These are phyloP conservation scores for Grigorovia humatica DNA, from an alignment of 805 yeast genomes.

Conservation along the genomic window DNA sequence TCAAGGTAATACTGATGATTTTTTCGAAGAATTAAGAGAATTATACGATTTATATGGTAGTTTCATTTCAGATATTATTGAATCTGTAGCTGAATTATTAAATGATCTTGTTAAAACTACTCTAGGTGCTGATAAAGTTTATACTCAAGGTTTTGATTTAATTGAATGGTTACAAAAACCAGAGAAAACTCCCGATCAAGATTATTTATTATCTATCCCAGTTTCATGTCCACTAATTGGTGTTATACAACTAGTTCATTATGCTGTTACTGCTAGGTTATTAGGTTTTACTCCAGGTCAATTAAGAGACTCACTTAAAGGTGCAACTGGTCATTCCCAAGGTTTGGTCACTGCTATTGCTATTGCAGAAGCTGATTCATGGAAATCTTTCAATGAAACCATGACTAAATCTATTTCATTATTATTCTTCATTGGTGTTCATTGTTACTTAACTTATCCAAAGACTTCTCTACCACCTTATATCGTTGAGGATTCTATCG, in stretches of 20 bases:
- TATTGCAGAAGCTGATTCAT: conserved; percentile 67
- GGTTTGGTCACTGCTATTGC: conserved; percentile 91
- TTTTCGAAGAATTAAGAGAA: conserved; percentile 91
- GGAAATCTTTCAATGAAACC: conserved; percentile 71
- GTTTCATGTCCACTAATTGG: conserved; percentile 96
- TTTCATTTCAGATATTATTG: conserved; percentile 60
- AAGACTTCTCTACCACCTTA: conserved; percentile 91
- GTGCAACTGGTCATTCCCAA: conserved; percentile 85
- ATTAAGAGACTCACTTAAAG: conserved; percentile 54
- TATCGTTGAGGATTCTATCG: conserved; percentile 82
- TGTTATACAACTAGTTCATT: conserved; percentile 89
- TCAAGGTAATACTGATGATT: conserved; percentile 97
- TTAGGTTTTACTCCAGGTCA: conserved; percentile 87
- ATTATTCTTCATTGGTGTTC: conserved; percentile 86
- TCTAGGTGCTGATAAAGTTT: conserved; percentile 73
- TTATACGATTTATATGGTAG: conserved; percentile 69
- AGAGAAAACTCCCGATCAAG: conserved; percentile 79
- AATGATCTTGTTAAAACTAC: conserved; percentile 58
- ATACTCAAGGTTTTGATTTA: conserved; percentile 87
- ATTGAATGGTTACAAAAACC: conserved; percentile 79
- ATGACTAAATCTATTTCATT: conserved; percentile 72
- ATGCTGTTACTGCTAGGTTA: conserved; percentile 74
- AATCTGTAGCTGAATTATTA: conserved; percentile 58
- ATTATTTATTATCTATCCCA: conserved; percentile 82
- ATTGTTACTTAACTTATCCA: conserved; percentile 85